Base-by-base conservation (phyloP, 2,329 filamentous ascomycete species). In the Pseudopithomyces chartarum region DNA sequence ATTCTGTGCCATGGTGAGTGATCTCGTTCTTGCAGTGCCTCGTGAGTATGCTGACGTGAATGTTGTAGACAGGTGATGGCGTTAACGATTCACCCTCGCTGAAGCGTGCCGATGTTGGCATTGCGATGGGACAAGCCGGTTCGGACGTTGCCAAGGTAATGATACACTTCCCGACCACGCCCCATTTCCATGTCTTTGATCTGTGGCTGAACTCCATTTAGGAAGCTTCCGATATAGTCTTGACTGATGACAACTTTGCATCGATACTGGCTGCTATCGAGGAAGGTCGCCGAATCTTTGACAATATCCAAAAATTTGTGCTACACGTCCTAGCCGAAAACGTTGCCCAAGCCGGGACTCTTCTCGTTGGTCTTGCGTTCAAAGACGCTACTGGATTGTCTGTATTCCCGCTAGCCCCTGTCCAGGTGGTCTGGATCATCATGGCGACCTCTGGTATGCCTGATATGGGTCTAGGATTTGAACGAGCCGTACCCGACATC, bases 161-260 rank as follows among this genome's bases (percentile, higher is more conserved):
- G n/a, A n/a, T n/a, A n/a, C n/a, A n/a, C n/a, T n/a, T n/a, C n/a
- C n/a, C n/a, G n/a, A n/a, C n/a, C n/a, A n/a, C n/a, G n/a, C n/a
- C n/a, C n/a, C n/a, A n/a, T n/a, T n/a, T n/a, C n/a, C n/a, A n/a
- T n/a, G n/a, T n/a, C n/a, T n/a, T n/a, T n/a, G n/a, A n/a, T n/a
- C n/a, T n/a, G n/a, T n/a, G n/a, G n/a, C n/a, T n/a, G n/a, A n/a
- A n/a, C n/a, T n/a, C 11, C 12, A 38, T 38, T 38, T 38, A 38
- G 34, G 47, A 55, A 10, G 40, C 46, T 8, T 50, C 64, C 2
- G 64, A 67, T 52, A 65, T 68, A 45, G 57, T 68, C 2, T 49
- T 68, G 26, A 63, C 61, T 12, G 65, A 68, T 34, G 65, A 68
- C 51, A 66, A 66, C 34, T 68, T 68, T 48, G 65, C 64, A 1